Base-by-base conservation (phyloP, 768 basidiomycete species). In the Suillus americanus region DNA sequence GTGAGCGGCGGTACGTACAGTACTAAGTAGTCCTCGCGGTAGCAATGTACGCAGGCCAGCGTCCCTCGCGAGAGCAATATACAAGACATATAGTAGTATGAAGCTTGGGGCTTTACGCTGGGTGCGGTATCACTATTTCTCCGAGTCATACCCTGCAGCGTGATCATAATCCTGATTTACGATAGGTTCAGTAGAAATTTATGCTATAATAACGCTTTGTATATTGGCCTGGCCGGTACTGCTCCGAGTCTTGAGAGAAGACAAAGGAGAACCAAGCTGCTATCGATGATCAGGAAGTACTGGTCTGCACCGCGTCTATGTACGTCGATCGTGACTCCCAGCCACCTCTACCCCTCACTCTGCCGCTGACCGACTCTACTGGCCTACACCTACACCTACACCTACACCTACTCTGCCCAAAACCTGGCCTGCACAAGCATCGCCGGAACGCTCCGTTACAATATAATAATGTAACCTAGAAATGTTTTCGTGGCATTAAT, bases 101-200 rank as follows among this genome's bases (percentile, higher is more conserved):
- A 33, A 33, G 30, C 30, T 33, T 33, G 30, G 9, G 95, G 2
- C 74, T 97, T 69, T 97, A 99, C 77, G 90, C 92, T 30, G 96
- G 96, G 0, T 94, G 92, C 73, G 95, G 95, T 13, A 87, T 98
- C 74, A 99, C 96, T 0, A 88, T 94, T 18, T 85, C 88, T 48
- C n/a, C n/a, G n/a, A n/a, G n/a, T n/a, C 81, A 87, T 95, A 61
- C 95, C 95, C 10, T 94, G 92, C 73, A 94, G 91, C 72, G 95
- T 91, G 7, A 83, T 97, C 62, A 94, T 98, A 62, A 98, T 98
- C 74, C 78, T 93, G 69, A 92, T 97, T 61, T 97, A 95, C 70
- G 93, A 97, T 72, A 89, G 86, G 30, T 79, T 96, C 69, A 83
- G 77, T 67, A 79, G 75, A 64, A n/a, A 45, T 5, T 20, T n/a